Base-by-base conservation (phyloP, 2,329 filamentous ascomycete genomes). In the Trichoderma asperellum region DNA sequence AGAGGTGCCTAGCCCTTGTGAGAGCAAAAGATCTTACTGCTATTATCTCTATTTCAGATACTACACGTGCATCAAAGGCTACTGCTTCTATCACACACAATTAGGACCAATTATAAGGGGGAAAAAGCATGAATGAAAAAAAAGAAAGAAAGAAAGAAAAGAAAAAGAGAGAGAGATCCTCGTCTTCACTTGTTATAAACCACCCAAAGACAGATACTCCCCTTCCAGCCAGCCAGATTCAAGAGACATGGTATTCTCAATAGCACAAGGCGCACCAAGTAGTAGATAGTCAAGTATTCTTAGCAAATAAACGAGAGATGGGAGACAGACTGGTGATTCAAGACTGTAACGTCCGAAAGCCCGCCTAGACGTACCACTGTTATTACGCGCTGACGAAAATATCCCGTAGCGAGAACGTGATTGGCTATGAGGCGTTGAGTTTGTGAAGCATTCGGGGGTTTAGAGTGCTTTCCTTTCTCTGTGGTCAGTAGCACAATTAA, bases 371-470 rank as follows among this genome's bases (percentile, higher is more conserved):
- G 64, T 59, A 49, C 21, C 55, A 52, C 55, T 29, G 14, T 55
- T 67, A 67, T 52, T 21, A 67, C 64, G 18, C 35, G 55, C 53
- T 37, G 64, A 59, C 40, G 64, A 59, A 49, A 66, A 52, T 27
- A 40, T 67, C 34, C 64, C 64, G 64, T 59, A 67, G 34, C 40
- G 40, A 49, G 3, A 12, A 21, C 8, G 7, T 66, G 64, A 67
- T 67, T 67, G 55, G 64, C 12, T 34, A 7, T 10, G 3, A 18
- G 34, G 14, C 40, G 29, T 35, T n/a, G 24, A 27, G 40, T 6
- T 6, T 52, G 63, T 66, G 64, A 67, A 58, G 64, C 64, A 18
- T 52, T 67, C 55, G 55, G 55, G 47, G 29, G 34, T 47, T 59
- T 43, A 49, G 18, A 2, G 1, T 43, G n/a, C 14, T 10, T 8